These are phyloP conservation scores for Groenewaldozyma sp. DNA, from an alignment of 1,139 yeast species.

Conservation along the genomic window DNA sequence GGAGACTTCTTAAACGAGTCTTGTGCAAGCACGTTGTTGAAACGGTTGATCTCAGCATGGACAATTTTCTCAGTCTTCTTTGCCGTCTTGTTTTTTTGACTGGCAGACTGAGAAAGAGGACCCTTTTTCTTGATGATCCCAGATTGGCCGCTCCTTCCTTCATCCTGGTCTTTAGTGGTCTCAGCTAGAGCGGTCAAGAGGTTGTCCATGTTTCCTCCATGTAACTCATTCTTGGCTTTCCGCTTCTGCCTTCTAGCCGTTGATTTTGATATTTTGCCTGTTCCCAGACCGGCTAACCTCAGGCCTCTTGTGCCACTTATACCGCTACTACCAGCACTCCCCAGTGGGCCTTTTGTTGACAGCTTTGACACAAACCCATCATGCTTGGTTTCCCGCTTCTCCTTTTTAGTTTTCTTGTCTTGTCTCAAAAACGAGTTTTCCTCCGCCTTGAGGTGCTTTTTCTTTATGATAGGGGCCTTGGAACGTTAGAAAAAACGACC, in stretches of 20 bases:
- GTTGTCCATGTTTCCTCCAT: conserved; percentile 22
- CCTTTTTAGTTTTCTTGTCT: conserved; percentile 22
- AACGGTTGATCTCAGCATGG: conserved; percentile 23
- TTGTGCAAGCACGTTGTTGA: conserved; percentile 19
- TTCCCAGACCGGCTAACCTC: conserved; percentile 3
- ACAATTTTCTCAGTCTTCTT: conserved; percentile 26
- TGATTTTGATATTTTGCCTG: conserved; percentile 23
- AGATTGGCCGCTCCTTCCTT: not conserved
- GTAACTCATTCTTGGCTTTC: conserved; percentile 22
- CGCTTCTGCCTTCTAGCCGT: conserved; percentile 18
- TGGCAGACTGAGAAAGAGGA: not conserved
- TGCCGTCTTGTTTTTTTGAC: conserved; percentile 11
- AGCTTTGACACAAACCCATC: conserved; percentile 13
- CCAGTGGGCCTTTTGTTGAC: conserved; percentile 4
- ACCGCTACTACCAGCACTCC: too few relatives aligned
- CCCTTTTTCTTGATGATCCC: not conserved
- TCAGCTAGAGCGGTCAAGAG: conserved; percentile 26
- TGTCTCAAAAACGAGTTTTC: conserved; percentile 20
- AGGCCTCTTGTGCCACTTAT: too few relatives aligned
- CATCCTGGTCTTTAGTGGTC: conserved; percentile 7
- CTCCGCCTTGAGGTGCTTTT: not conserved
- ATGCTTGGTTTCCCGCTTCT: conserved; percentile 20
- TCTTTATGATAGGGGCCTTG: too few relatives aligned
- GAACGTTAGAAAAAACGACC: too few relatives aligned
- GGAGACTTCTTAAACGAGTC: conserved; percentile 20